These are phyloP conservation scores for Harringtonia lauricola DNA, from an alignment of 2,329 filamentous ascomycete species.

Conservation along the genomic window DNA sequence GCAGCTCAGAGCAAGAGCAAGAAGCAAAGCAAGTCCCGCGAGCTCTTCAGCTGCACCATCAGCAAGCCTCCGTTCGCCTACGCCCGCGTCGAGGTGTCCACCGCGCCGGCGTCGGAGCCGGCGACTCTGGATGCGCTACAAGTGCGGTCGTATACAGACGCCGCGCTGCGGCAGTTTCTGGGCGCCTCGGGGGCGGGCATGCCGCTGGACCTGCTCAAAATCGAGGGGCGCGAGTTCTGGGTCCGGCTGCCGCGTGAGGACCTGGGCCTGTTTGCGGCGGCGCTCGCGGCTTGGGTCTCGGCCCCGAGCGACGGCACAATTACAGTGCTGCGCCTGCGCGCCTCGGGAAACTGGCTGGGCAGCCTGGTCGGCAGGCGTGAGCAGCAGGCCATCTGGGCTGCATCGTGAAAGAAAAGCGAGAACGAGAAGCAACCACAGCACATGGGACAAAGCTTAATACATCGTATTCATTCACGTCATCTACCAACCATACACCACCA, in stretches of 20 bases:
- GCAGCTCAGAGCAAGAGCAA: slow-evolving; percentile 2
- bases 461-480: no score
- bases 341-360: slow-evolving; percentile 54
- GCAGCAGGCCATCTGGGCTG: slow-evolving; percentile 35
- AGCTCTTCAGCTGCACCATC: slow-evolving; percentile 41
- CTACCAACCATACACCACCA: no score
- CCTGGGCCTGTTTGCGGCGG: slow-evolving; percentile 48
- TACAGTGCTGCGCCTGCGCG: slow-evolving; percentile 41
- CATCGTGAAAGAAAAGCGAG: not conserved
- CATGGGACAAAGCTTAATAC: no score
- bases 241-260: slow-evolving; percentile 53
- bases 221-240: slow-evolving; percentile 46
- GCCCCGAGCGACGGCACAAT: slow-evolving; percentile 25
- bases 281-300: slow-evolving; percentile 54
- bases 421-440: no score
- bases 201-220: slow-evolving; percentile 58
- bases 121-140: slow-evolving; percentile 47
- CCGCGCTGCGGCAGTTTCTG: slow-evolving; percentile 57
- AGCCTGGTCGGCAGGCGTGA: slow-evolving; percentile 40
- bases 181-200: slow-evolving; percentile 58
- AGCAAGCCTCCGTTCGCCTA: slow-evolving; percentile 43
- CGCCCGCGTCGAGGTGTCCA: slow-evolving; percentile 39
- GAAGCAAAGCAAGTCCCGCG: slow-evolving; percentile 14
- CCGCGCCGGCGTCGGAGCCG: not conserved
- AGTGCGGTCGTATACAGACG: slow-evolving; percentile 49